A percentile compares a stretch with the other conserved stretches of the same genome.
phyloP scores from a whole-genome alignment of 2,329 filamentous ascomycete genomes.

The Fusarium algeriense region DNA sequence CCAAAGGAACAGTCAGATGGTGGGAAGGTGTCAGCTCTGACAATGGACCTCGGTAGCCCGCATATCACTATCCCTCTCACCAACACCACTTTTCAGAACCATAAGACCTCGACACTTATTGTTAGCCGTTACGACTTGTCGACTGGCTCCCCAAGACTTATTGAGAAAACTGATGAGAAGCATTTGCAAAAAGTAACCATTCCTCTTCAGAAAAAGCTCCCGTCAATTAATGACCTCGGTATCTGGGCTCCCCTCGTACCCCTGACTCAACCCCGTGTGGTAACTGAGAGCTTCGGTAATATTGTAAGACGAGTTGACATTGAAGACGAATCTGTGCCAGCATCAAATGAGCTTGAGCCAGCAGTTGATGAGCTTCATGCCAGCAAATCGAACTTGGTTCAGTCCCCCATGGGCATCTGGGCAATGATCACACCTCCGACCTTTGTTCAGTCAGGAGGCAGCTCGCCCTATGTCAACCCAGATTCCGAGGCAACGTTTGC shows the following conservation, averaged over 20 bases:
- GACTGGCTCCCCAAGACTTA: conserved; percentile 35
- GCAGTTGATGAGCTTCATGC: conserved; percentile 71
- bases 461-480: conserved; percentile 16
- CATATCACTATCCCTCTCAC: conserved; percentile 73
- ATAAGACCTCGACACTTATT: conserved; percentile 69
- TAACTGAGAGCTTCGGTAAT: conserved; percentile 79
- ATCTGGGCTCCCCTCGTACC: conserved; percentile 67
- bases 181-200: conserved; percentile 55
- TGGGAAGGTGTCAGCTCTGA: conserved; percentile 57
- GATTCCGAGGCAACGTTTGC: conserved; percentile 41
- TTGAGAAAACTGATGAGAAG: conserved; percentile 50
- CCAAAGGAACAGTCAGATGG: conserved; percentile 47
- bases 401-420: conserved; percentile 75
- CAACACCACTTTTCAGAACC: conserved; percentile 83
- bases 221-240: conserved; percentile 42
- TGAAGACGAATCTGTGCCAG: conserved; percentile 63
- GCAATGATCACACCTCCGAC: conserved; percentile 71
- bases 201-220: conserved; percentile 35
- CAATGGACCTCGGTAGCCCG: conserved; percentile 54
- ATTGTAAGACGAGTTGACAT: conserved; percentile 76
- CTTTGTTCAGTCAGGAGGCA: conserved; percentile 32
- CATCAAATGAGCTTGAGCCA: conserved; percentile 78
- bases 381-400: conserved; percentile 45
- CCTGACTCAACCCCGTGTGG: conserved; percentile 71
- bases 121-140: conserved; percentile 51